Evolutionary conservation across 192 early-diverging fungal species (phyloP), one percentile per base, ranked within the genome.

Genomic region (Phlyctochytrium planicorne): DNA sequence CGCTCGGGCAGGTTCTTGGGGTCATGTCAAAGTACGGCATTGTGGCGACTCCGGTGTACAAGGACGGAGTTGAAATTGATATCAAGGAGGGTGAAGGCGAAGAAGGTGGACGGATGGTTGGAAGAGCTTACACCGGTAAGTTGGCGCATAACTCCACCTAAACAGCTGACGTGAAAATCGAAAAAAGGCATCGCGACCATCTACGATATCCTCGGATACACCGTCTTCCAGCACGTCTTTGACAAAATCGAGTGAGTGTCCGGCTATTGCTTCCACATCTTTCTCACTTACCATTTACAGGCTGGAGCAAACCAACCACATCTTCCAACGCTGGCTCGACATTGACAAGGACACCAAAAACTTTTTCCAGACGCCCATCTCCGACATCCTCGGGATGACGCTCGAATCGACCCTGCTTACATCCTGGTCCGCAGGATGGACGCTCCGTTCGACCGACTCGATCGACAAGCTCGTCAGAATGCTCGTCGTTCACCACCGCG

Each of bases 151-250:
- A n/a, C n/a, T n/a, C n/a, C n/a, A n/a, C n/a, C n/a, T n/a, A n/a
- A n/a, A n/a, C n/a, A n/a, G n/a, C n/a, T n/a, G n/a, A n/a, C n/a
- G n/a, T n/a, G n/a, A n/a, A n/a, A n/a, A n/a, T n/a, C n/a, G n/a
- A n/a, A n/a, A n/a, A n/a, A 56, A 14, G 79, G 80, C 20, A 84
- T 84, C 37, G 65, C 82, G 25, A 75, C 71, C 34, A 66, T 84
- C 35, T 78, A 77, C 52, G 83, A 84, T 62, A 70, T 84, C 50
- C 67, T 84, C 0, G 76, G 67, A 0, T 73, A 52, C 60, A 79
- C 80, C 0, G 83, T 84, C 17, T 79, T 84, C 50, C 72, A 74
- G 35, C 70, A 80, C 33, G 30, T 82, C 31, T 84, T 84, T 71
- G 80, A 84, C 52, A 20, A 34, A 17, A 33, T 77, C 47, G 62